A percentile compares a stretch with the other conserved stretches of the same genome.
Conservation (phyloP, 768 basidiomycete genomes). For the Leccinum uliginosum region DNA sequence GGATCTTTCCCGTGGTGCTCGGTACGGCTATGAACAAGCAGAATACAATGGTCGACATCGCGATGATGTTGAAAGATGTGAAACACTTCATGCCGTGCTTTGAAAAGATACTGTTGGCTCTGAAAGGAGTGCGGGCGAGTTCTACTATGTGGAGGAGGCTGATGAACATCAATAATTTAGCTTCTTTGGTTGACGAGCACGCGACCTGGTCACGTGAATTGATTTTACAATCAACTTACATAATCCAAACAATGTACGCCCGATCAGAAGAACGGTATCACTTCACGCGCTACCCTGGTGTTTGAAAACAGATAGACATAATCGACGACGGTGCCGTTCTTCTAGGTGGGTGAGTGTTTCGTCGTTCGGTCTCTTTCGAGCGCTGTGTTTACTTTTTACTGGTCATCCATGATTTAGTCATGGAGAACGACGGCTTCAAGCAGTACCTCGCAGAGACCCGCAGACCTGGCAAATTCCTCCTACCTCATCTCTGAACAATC, state of each 20-base stretch:
- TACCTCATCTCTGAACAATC: not conserved
- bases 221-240: constrained; percentile 3
- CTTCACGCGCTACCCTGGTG: not conserved
- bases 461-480: constrained; percentile 7
- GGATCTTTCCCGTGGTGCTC: constrained; percentile 3
- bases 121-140: constrained; percentile 11
- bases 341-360: constrained; percentile 11
- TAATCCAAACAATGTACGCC: no score
- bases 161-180: not conserved
- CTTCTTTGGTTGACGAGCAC: not conserved
- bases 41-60: constrained; percentile 8
- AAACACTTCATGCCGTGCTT: constrained; percentile 8
- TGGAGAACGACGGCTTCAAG: constrained; percentile 6
- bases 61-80: constrained; percentile 7
- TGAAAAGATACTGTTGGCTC: constrained; percentile 4
- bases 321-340: not conserved
- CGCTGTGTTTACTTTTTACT: not conserved
- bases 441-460: not conserved
- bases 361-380: not conserved
- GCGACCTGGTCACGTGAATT: constrained; percentile 21
- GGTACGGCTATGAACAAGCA: constrained; percentile 7
- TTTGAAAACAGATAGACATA: not conserved
- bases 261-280: no score
- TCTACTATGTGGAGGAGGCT: not conserved
- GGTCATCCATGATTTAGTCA: not conserved